A percentile compares a stretch with the other conserved stretches of the same genome.
phyloP scores from a whole-genome alignment of 2,329 filamentous ascomycete species.

The Endothia cerciana region DNA sequence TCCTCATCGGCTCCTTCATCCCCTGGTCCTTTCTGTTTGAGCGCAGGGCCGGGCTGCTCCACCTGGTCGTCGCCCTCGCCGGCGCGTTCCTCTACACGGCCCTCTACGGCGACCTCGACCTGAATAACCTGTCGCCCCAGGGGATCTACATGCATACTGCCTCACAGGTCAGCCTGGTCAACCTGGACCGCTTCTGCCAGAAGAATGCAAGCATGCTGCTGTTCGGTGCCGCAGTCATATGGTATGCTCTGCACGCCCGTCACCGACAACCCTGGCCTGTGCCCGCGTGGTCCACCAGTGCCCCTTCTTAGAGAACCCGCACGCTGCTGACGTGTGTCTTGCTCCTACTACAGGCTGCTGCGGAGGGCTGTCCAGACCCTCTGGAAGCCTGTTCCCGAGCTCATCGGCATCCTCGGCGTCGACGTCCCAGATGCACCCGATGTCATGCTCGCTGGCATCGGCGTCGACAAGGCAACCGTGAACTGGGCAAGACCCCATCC shows the following conservation, averaged over 20 bases:
- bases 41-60: constrained; percentile 47
- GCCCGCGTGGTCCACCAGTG: neutral
- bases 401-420: constrained; percentile 88
- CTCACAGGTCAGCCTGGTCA: constrained; percentile 49
- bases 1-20: constrained; percentile 47
- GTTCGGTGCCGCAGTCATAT: constrained; percentile 56
- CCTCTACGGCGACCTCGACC: constrained; percentile 46
- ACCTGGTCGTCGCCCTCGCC: constrained; percentile 46
- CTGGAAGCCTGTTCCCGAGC: constrained; percentile 85
- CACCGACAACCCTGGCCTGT: neutral
- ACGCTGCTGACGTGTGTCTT: constrained; percentile 24
- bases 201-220: constrained; percentile 60
- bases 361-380: constrained; percentile 87
- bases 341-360: constrained; percentile 64
- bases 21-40: constrained; percentile 49
- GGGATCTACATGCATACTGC: constrained; percentile 42
- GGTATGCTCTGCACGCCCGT: constrained; percentile 42
- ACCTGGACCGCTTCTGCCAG: constrained; percentile 51
- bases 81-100: constrained; percentile 47
- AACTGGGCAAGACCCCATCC: constrained; percentile 81
- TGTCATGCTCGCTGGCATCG: constrained; percentile 88
- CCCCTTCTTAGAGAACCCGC: neutral
- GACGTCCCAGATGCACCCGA: constrained; percentile 90
- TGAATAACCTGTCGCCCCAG: constrained; percentile 42
- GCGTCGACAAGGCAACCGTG: constrained; percentile 82